These are phyloP conservation scores for Oidiodendron maius DNA, from an alignment of 495 filamentous ascomycete genomes.

Conservation along the genomic window DNA sequence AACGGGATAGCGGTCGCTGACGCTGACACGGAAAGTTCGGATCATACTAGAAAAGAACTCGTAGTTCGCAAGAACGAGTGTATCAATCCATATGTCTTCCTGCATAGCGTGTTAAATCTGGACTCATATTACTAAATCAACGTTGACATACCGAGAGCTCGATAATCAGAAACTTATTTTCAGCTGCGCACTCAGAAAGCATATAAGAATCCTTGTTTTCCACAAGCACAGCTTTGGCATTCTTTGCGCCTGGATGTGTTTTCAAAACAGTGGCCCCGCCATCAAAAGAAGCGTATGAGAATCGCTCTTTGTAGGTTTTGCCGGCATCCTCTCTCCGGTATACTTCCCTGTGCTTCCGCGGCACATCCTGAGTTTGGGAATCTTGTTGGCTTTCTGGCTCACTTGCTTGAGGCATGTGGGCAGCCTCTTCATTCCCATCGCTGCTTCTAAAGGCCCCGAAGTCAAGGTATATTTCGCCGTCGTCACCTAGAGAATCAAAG, in stretches of 20 bases:
- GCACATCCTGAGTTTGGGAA: conserved; percentile 31
- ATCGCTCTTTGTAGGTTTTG: conserved; percentile 89
- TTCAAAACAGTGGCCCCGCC: conserved; percentile 92
- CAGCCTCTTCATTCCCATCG: conserved; percentile 31
- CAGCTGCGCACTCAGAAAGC: conserved; percentile 80
- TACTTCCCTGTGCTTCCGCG: conserved; percentile 37
- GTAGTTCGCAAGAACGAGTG: conserved; percentile 91
- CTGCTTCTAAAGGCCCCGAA: conserved; percentile 54
- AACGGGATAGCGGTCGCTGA: conserved; percentile 88
- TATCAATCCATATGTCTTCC: conserved; percentile 94
- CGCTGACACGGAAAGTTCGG: conserved; percentile 79
- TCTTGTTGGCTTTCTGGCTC: conserved; percentile 26
- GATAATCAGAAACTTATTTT: conserved; percentile 91
- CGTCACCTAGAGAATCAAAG: conserved; percentile 74
- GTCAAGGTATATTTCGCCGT: conserved; percentile 84
- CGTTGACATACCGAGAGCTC: conserved; percentile 47
- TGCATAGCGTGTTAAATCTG: conserved; percentile 30
- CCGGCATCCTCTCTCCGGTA: conserved; percentile 85
- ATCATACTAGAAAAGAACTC: conserved; percentile 99
- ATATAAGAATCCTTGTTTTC: conserved; percentile 99
- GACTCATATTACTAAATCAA: conserved; percentile 17
- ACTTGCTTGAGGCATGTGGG: conserved; percentile 28
- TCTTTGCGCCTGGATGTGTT: conserved; percentile 76
- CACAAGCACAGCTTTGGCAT: conserved; percentile 76
- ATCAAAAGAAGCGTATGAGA: conserved; percentile 96